Evolutionary conservation across 352 stramenopile species (phyloP).

Genomic region (Aphanomyces cochlioides): DNA sequence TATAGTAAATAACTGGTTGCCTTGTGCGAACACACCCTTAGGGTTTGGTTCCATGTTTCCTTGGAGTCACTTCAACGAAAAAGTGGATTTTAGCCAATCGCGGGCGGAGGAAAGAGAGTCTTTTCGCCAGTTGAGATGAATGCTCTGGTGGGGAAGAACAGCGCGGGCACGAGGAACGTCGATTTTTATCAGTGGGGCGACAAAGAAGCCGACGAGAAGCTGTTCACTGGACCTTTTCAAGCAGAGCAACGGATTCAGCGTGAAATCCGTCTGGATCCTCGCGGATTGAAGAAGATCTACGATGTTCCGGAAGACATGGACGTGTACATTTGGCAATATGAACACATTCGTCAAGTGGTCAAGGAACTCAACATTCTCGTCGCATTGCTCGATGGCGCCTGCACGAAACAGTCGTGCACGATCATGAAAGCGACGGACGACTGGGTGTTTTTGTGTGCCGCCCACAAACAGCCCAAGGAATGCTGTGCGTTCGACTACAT

Average conservation of each 20-base stretch:
- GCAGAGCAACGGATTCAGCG: slow-evolving; percentile 77
- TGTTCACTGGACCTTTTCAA: slow-evolving; percentile 50
- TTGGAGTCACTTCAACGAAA: not conserved
- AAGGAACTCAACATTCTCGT: slow-evolving; percentile 80
- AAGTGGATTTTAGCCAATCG: slow-evolving; percentile 25
- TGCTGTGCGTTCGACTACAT: slow-evolving; percentile 86
- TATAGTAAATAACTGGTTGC: no score
- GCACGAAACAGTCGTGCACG: slow-evolving; percentile 62
- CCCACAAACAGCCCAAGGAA: slow-evolving; percentile 74
- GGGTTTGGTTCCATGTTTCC: not conserved
- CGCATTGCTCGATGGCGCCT: slow-evolving; percentile 53
- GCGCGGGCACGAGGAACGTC: slow-evolving; percentile 64
- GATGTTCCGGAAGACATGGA: slow-evolving; percentile 70
- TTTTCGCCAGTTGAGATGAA: not conserved
- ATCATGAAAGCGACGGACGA: slow-evolving; percentile 85
- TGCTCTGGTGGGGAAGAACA: slow-evolving; percentile 58
- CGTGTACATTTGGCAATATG: slow-evolving; percentile 83
- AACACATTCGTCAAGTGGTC: slow-evolving; percentile 79
- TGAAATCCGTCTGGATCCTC: slow-evolving; percentile 57
- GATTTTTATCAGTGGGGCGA: slow-evolving; percentile 79
- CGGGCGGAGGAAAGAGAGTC: not conserved
- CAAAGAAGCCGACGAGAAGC: slow-evolving; percentile 15
- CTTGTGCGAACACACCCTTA: no score
- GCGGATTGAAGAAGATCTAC: slow-evolving; percentile 59
- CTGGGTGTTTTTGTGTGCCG: slow-evolving; percentile 82